Evolutionary conservation across 2,329 filamentous ascomycete genomes (phyloP), one percentile per base, ranked within the genome.

Genomic region (Apiospora aurea): DNA sequence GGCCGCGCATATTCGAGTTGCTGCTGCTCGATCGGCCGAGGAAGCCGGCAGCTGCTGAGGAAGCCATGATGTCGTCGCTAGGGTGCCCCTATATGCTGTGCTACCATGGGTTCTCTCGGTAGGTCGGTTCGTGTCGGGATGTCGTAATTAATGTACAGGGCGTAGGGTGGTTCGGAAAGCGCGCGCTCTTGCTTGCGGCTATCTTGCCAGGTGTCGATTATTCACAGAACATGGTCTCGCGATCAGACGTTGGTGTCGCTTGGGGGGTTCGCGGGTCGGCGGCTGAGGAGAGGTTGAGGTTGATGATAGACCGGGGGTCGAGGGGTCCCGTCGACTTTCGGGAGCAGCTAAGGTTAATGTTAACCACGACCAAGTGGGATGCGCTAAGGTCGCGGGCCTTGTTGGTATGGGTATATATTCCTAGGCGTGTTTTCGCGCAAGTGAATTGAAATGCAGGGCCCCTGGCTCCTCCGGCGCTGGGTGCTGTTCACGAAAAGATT

Each of bases 1-100:
- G 87, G 41, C 96, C 96, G 77, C 90, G 89, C 90, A 92, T 92
- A 79, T 92, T 92, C 53, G 90, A 87, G 81, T 89, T 91, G 81
- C 86, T 90, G 77, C 85, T 90, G 79, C 85, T 90, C 76, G 90
- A 92, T 76, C 90, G 89, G 85, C 90, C 89, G 73, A 92, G 86
- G 75, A 92, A 92, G 81, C 89, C 88, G 78, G 86, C 83, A 43
- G 85, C 76, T 18, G 78, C 83, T n/a, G 86, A 83, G 71, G 87
- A 87, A 78, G 89, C 87, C 88, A 90, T 90, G 75, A 74, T 81
- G 80, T 66, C 43, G 70, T 64, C 34, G 34, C 34, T 64, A 64
- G 34, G 57, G 29, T 64, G 14, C 57, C 57, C 57, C 57, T 64
- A 64, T 64, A 21, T 41, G 34, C 13, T 38, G 57, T 64, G 34